Evolutionary conservation across 2,329 filamentous ascomycete genomes (phyloP).

Genomic region (Monilinia aucupariae): DNA sequence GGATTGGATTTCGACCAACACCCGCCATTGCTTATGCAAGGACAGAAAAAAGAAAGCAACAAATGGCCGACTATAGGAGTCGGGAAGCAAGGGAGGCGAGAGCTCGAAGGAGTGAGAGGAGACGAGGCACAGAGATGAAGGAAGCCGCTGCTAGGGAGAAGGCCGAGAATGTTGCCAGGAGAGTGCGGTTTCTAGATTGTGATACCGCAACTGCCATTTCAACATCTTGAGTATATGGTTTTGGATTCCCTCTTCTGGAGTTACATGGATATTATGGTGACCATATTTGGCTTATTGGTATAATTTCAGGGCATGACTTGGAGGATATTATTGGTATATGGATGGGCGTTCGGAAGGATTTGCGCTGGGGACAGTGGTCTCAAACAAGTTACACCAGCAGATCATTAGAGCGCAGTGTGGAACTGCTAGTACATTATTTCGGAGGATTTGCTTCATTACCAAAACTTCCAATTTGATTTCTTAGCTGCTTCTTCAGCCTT

Average conservation of each 20-base stretch:
- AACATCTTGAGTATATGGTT: constrained; percentile 18
- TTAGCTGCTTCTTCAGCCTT: constrained; percentile 29
- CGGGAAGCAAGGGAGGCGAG: constrained; percentile 58
- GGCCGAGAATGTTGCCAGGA: constrained; percentile 24
- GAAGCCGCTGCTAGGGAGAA: constrained; percentile 20
- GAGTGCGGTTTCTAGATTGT: constrained; percentile 31
- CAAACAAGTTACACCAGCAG: not conserved
- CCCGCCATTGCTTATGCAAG: constrained; percentile 55
- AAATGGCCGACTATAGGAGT: constrained; percentile 57
- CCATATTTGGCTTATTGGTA: constrained; percentile 5
- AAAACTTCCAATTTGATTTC: constrained; percentile 33
- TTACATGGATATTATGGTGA: not conserved
- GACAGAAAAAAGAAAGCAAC: constrained; percentile 51
- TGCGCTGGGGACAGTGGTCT: constrained; percentile 3
- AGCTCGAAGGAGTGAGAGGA: constrained; percentile 48
- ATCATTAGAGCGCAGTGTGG: constrained; percentile 6
- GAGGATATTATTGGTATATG: not conserved
- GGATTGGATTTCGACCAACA: constrained; percentile 61
- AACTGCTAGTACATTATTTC: constrained; percentile 3
- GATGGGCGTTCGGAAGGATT: not conserved
- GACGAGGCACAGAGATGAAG: constrained; percentile 35
- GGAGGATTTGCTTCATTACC: constrained; percentile 24
- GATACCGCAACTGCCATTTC: constrained; percentile 21
- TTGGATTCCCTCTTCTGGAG: not conserved
- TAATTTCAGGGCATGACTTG: not conserved